A percentile compares a stretch with the other conserved stretches of the same genome.
These are phyloP conservation scores for Exutisphaerella laricina DNA, from an alignment of 2,329 filamentous ascomycete genomes.

Conservation along the genomic window DNA sequence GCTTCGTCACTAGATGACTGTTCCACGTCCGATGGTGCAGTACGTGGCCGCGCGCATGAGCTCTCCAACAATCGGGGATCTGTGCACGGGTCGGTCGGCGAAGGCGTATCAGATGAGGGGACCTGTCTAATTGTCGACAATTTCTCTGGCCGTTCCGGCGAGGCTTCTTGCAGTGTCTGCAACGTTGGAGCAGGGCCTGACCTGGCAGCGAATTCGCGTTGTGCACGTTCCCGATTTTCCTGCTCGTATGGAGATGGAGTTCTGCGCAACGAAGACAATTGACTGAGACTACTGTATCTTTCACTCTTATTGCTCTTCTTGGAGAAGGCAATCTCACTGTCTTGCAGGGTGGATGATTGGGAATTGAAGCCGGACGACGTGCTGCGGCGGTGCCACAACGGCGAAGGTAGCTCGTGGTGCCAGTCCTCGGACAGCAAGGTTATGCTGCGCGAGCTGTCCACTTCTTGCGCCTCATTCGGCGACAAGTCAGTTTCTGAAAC, in stretches of 20 bases:
- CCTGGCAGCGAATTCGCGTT: constrained; percentile 11
- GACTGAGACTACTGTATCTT: constrained; percentile 27
- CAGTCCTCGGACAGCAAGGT: constrained; percentile 23
- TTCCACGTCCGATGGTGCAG: constrained; percentile 15
- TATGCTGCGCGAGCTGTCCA: constrained; percentile 18
- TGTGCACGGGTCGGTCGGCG: constrained; percentile 15
- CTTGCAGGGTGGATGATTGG: constrained; percentile 25
- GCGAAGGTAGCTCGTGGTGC: constrained; percentile 18
- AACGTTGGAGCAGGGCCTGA: constrained; percentile 22
- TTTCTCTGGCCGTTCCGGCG: constrained; percentile 21
- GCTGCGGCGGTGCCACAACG: constrained; percentile 26
- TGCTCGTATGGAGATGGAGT: constrained; percentile 28
- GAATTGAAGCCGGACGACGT: constrained; percentile 27
- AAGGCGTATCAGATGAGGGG: constrained; percentile 18
- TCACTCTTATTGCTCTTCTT: constrained; percentile 20
- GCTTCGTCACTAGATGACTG: constrained; percentile 9
- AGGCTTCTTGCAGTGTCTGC: constrained; percentile 28
- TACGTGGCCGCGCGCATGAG: constrained; percentile 13
- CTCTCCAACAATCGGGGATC: constrained; percentile 13
- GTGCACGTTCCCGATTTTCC: constrained; percentile 21
- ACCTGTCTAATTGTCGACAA: constrained; percentile 20
- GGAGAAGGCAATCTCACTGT: constrained; percentile 22
- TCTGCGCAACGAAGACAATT: constrained; percentile 27
- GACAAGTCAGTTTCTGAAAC: constrained; percentile 28
- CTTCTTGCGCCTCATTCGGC: constrained; percentile 25